Base-by-base conservation (phyloP, 2,329 filamentous ascomycete genomes). In the Gnomoniopsis sp. region DNA sequence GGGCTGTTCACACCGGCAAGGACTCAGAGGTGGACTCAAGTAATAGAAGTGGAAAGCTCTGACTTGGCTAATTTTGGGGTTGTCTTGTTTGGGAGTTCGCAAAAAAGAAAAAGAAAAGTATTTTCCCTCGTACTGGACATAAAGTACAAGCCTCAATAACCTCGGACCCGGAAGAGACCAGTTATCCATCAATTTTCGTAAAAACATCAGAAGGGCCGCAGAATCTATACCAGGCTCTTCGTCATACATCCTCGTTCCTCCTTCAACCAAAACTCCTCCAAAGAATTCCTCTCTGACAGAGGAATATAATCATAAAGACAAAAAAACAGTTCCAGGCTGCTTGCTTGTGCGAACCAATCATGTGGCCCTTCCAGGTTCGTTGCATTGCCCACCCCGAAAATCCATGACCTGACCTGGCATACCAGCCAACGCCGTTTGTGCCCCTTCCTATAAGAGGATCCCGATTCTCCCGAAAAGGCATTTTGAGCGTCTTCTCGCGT, bases 351-450 rank as follows among this genome's bases (percentile, higher is more conserved):
- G 43, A 61, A 49, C 55, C 47, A 46, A 17, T 53, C 43, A 19
- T 55, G 15, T 34, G 46, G 53, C 33, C 33, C 57, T 46, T 47
- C 55, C 53, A 51, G 38, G 55, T 55, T 55, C 53, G 36, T 34
- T 38, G 43, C 19, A 22, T 54, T 17, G 26, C 11, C 44, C 19
- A n/a, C 49, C 21, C 52, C 48, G 10, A 50, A 51, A 41, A n/a
- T 22, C 38, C 50, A 41, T 38, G 49, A 52, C 36, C 51, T 34
- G 51, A 46, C 51, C 41, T 2, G 11, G 43, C 26, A 22, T 34
- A 41, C 38, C 46, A 55, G 51, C 43, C 47, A 62, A 59, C 57
- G 57, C 60, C 53, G 48, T 38, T 59, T 22, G 47, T 59, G 51
- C 57, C 44, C 51, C 21, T 36, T 47, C 38, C 46, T 34, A 38